Conservation (phyloP, 108 stramenopile genomes). For the Cyclotella atomus region DNA sequence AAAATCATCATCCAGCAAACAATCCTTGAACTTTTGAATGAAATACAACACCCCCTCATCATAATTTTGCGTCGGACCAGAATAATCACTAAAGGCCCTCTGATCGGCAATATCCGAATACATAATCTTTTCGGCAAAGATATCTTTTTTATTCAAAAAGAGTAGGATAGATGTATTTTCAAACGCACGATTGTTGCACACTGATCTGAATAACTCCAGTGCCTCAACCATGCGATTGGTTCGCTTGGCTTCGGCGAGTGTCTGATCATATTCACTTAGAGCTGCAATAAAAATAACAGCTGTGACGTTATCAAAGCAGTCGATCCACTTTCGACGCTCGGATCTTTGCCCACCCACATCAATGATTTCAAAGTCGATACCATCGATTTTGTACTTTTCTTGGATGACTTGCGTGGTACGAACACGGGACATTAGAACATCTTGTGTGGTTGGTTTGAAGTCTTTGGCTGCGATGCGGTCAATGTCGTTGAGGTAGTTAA, state of each 20-base stretch:
- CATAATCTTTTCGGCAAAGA: slow-evolving; percentile 95
- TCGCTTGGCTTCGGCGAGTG: slow-evolving; percentile 91
- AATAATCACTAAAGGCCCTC: slow-evolving; percentile 82
- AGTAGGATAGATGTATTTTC: slow-evolving; percentile 86
- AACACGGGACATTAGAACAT: slow-evolving; percentile 95
- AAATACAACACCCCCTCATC: slow-evolving; percentile 91
- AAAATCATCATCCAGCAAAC: slow-evolving; percentile 81
- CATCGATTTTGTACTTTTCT: slow-evolving; percentile 86
- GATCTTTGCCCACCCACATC: slow-evolving; percentile 92
- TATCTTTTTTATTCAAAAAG: slow-evolving; percentile 97
- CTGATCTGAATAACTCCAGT: slow-evolving; percentile 93
- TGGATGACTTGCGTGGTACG: slow-evolving; percentile 95
- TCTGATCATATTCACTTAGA: slow-evolving; percentile 95
- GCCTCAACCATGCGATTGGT: slow-evolving; percentile 98
- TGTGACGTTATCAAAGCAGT: slow-evolving; percentile 94
- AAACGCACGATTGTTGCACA: slow-evolving; percentile 95
- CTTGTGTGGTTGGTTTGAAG: slow-evolving; percentile 91
- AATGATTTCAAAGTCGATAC: slow-evolving; percentile 94
- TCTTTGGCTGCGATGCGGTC: slow-evolving; percentile 72
- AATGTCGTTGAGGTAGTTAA: slow-evolving; percentile 81
- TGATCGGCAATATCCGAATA: slow-evolving; percentile 78
- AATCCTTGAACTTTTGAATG: slow-evolving; percentile 90
- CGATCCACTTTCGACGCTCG: slow-evolving; percentile 91
- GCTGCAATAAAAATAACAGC: slow-evolving; percentile 98
- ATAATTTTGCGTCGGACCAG: slow-evolving; percentile 78